Evolutionary conservation across 2,329 filamentous ascomycete genomes (phyloP), one percentile per base, ranked within the genome.

Genomic region (Fusarium protoensiforme): DNA sequence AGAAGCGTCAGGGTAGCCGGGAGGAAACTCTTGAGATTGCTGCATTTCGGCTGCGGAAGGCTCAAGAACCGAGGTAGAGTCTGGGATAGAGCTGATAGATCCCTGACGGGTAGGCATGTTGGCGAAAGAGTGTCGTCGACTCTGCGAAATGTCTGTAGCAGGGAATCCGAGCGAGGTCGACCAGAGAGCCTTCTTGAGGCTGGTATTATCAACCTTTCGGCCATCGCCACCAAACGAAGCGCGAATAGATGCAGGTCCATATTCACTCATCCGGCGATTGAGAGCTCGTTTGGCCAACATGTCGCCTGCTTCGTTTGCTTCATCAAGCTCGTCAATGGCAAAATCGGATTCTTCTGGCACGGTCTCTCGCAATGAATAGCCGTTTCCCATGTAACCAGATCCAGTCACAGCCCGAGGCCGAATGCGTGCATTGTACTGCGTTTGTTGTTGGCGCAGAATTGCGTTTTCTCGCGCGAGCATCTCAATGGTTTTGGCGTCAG

Each of bases 71-170:
- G 85, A 80, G 41, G 83, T 81, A 56, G 85, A 80, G 75, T 92
- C 90, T 57, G 85, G 86, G 61, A 90, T 83, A 31, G 90, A 92
- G 75, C 89, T 88, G 72, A 92, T 89, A 4, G 90, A 92, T 3
- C 86, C 88, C 73, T 92, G 90, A 16, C 91, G 87, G 29, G 89
- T 91, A 31, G 89, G 90, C 77, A 92, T 87, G 76, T 91, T 91
- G 60, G 91, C 94, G 78, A 96, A 94, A 2, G 94, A 96, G 81
- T 96, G 94, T 31, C 94, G 90, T 67, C 94, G 89, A 76, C 93
- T 94, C 77, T 95, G 92, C 14, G 92, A 90, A 33, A 90, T 85
- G 69, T 93, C 92, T 5, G 85, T 86, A 27, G 89, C 86, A 51
- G 89, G 87, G 78, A 93, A 93, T 2, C 89, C 91, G n/a, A 91